Base-by-base conservation (phyloP, 2,329 filamentous ascomycete genomes). In the Penicillium rolfsii region DNA sequence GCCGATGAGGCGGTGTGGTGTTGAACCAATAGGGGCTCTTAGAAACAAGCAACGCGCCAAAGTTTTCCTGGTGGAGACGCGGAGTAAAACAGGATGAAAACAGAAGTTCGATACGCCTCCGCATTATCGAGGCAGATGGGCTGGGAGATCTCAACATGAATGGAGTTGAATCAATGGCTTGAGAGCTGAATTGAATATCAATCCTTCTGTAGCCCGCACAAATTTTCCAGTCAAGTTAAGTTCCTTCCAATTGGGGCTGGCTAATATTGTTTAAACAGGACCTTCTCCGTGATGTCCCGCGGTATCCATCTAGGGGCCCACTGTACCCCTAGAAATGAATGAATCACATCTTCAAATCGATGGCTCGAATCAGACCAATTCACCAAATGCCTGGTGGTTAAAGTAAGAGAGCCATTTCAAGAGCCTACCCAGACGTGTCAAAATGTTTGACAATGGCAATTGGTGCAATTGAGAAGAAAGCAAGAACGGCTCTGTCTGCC, bases 271-370 rank as follows among this genome's bases (percentile, higher is more conserved):
- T 38, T 35, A 40, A 49, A 57, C 61, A 59, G 60, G 58, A 41
- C 38, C 54, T 60, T 65, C 62, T 66, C 67, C 67, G 67, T 67
- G 64, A 66, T 60, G 62, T 62, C 61, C 67, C 66, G 64, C 55
- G 60, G 58, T 58, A 56, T 66, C 66, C 63, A 67, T 66, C 24
- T 26, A 45, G 41, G 61, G 64, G 66, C 67, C 67, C 66, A 69
- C 67, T 49, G 40, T 52, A 57, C 54, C 65, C 63, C 59, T 63
- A 58, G 56, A 55, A 64, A 28, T 60, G 52, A 63, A 68, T 61
- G 57, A 55, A 68, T 68, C 66, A 68, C 64, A 66, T 62, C 58
- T 64, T 22, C 61, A 45, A 57, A 35, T 33, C 49, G 43, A 58
- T 46, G 19, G 48, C 50, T 33, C 14, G 28, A 49, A 48, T 19